A percentile compares a stretch with the other conserved stretches of the same genome.
Evolutionary conservation across 768 basidiomycete species (phyloP).

Genomic region (Tulasnella sp.): DNA sequence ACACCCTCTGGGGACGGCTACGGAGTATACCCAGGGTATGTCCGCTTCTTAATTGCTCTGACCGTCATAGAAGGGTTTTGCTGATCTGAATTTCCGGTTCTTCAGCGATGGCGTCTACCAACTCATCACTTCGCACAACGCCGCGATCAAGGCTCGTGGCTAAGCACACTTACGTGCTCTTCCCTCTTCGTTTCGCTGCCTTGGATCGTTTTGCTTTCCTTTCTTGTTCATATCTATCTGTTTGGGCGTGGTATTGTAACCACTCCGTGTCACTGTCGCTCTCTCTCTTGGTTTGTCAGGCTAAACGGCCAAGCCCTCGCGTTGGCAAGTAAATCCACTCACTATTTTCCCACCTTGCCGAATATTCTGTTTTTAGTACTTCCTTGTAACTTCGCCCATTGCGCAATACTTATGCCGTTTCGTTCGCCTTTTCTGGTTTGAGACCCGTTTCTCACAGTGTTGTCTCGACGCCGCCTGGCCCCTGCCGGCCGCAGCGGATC

Average conservation of each 20-base stretch:
- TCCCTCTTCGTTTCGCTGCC: not conserved
- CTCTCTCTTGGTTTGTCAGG: not conserved
- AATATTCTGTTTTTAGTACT: not conserved
- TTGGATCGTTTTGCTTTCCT: not conserved
- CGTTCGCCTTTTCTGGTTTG: not conserved
- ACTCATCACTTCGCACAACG: slow-evolving; percentile 44
- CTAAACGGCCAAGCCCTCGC: not conserved
- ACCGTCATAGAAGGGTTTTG: not conserved
- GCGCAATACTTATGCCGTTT: not conserved
- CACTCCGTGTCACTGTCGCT: not conserved
- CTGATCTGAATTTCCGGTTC: not conserved
- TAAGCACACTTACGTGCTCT: slow-evolving; percentile 21
- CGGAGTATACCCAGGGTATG: slow-evolving; percentile 1
- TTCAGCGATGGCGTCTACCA: slow-evolving; percentile 45
- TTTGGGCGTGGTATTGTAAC: not conserved
- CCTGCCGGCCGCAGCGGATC: not conserved
- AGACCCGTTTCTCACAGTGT: not conserved
- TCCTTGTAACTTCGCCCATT: not conserved
- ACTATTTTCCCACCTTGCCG: not conserved
- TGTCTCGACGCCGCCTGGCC: not conserved
- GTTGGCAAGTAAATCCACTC: not conserved
- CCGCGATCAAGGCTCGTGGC: slow-evolving; percentile 46
- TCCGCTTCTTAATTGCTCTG: not conserved
- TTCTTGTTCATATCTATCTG: not conserved
- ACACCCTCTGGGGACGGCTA: not conserved